Evolutionary conservation across 257 asterid genomes (phyloP).

Genomic region (Misopates orontium): DNA sequence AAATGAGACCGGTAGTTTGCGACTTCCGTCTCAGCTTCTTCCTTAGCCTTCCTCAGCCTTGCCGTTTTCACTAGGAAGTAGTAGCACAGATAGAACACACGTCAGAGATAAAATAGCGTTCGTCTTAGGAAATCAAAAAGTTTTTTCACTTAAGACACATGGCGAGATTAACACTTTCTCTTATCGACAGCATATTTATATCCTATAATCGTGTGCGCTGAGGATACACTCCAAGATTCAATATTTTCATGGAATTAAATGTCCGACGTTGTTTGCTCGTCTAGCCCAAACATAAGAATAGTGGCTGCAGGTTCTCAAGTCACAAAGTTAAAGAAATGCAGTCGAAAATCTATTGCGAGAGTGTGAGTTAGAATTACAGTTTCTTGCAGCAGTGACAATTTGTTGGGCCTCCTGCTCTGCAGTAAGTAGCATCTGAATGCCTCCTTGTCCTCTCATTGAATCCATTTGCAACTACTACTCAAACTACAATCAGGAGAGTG

Average conservation of each 20-base stretch:
- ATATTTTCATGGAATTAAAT: neutral
- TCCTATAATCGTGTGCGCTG: no score
- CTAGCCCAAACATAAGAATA: no score
- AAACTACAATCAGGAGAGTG: neutral
- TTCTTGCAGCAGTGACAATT: conserved; percentile 74
- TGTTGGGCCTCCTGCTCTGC: conserved; percentile 96
- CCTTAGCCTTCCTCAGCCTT: conserved; percentile 79
- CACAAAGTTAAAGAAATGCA: no score
- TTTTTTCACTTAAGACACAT: no score
- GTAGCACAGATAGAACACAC: neutral
- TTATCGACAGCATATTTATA: no score
- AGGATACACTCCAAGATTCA: neutral
- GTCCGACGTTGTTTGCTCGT: no score
- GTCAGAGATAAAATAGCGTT: no score
- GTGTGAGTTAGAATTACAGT: conserved; percentile 36
- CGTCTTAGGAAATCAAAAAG: no score
- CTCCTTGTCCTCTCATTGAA: conserved; percentile 75
- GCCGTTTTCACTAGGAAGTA: conserved; percentile 54
- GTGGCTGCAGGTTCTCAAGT: no score
- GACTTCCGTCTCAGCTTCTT: conserved; percentile 77
- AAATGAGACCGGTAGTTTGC: conserved; percentile 51
- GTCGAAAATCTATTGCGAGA: neutral
- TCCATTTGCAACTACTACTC: conserved; percentile 50
- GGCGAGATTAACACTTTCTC: no score
- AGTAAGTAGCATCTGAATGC: conserved; percentile 85